These are phyloP conservation scores for Ichthyophthirius multifiliis DNA, from an alignment of 169 alveolate genomes.

Conservation along the genomic window DNA sequence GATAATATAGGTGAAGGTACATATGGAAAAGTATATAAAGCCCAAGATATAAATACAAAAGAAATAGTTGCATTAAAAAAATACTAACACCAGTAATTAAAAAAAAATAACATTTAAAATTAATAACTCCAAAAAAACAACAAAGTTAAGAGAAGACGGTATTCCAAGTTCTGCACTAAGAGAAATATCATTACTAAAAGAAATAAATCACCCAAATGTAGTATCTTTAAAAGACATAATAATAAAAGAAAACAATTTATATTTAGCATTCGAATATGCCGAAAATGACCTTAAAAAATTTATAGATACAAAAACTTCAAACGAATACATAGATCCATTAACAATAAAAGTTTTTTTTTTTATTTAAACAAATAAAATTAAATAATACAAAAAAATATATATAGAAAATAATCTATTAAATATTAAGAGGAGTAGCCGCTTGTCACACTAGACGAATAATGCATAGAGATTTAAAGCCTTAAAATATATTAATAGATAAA, in stretches of 20 bases:
- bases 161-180: slow-evolving; percentile 80
- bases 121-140: slow-evolving; percentile 4
- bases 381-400: not conserved
- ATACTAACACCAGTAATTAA: slow-evolving; percentile 71
- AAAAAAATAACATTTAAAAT: not conserved
- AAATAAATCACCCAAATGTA: slow-evolving; percentile 69
- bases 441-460: slow-evolving; percentile 73
- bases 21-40: slow-evolving; percentile 93
- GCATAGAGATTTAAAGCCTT: slow-evolving; percentile 84
- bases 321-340: slow-evolving; percentile 12
- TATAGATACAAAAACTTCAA: slow-evolving; percentile 39
- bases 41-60: slow-evolving; percentile 78
- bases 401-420: slow-evolving; percentile 51
- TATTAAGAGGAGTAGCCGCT: slow-evolving; percentile 73
- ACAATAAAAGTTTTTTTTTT: slow-evolving; percentile 43
- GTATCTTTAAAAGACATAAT: slow-evolving; percentile 66
- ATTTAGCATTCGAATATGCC: slow-evolving; percentile 70
- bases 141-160: slow-evolving; percentile 87
- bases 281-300: slow-evolving; percentile 71
- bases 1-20: slow-evolving; percentile 95
- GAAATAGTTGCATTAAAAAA: slow-evolving; percentile 93
- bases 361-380: not conserved
- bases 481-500: slow-evolving; percentile 66
- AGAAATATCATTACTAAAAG: slow-evolving; percentile 76
- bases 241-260: slow-evolving; percentile 61